Base-by-base conservation (phyloP, 1,284 basidiomycete species). In the Singerocomus inundabilis region DNA sequence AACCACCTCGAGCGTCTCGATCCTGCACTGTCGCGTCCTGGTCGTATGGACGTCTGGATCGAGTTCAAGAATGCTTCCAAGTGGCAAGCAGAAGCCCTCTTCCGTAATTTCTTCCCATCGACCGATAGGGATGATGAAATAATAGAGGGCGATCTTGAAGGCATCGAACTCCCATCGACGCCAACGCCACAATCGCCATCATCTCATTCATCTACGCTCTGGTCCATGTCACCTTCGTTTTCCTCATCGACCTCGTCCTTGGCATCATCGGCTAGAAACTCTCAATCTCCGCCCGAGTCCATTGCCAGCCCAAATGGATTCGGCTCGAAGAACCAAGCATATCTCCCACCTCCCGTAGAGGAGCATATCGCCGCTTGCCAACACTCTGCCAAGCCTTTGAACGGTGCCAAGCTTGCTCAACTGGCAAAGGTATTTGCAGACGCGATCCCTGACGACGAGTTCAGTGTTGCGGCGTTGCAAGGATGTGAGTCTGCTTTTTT, bases 11-110 rank as follows among this genome's bases (percentile, higher is more conserved):
- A 91, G 59, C 78, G 81, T 26, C 79, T 93, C 4, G 91, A 93
- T 60, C 86, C 88, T 6, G 91, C 91, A 0, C 77, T 93, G 7
- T 86, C 85, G 8, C 81, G 88, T 50, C 85, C 88, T n/a, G 91
- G 91, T 15, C 88, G 91, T 26, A 91, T 92, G 84, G 91, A 93
- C 59, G 87, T 93, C 5, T 91, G 88, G 88, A 78, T 93, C 45
- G 88, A 92, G 67, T 93, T 93, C 76, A 86, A 82, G 72, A 85
- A 90, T 52, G 86, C 91, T 29, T 85, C 82, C 54, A 83, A 81
- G 57, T 87, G 83, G 80, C 90, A 93, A 60, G 87, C 87, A 2
- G 85, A 89, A 66, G 80, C 82, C 26, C 75, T 92, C 29, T 93
- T 91, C 80, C 78, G 84, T 51, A 89, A 91, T 69, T 93, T 93